Percentiles rank a stretch among this genome's conserved stretches.
phyloP scores from a whole-genome alignment of 2,329 filamentous ascomycete species.

The Colletotrichum falcatum region DNA sequence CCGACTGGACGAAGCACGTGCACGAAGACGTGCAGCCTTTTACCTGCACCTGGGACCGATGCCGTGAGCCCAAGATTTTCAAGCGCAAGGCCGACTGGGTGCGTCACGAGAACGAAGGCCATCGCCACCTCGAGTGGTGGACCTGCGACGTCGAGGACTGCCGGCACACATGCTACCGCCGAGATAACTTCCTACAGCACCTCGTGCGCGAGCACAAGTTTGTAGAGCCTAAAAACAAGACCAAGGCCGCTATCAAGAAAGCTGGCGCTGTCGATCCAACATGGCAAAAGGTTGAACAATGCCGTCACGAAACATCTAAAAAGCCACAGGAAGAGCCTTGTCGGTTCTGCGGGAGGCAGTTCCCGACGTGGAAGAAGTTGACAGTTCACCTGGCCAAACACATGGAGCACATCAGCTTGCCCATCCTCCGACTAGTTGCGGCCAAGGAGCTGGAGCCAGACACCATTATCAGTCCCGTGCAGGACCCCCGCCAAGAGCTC shows the following conservation, averaged over 20 bases:
- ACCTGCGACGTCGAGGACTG: constrained; percentile 85
- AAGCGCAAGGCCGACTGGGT: constrained; percentile 98
- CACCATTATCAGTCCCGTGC: constrained; percentile 76
- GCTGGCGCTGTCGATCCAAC: constrained; percentile 70
- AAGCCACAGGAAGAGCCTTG: constrained; percentile 82
- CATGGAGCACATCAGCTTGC: constrained; percentile 92
- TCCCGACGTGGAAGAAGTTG: constrained; percentile 90
- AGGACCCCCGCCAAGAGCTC: constrained; percentile 62
- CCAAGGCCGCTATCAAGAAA: constrained; percentile 74
- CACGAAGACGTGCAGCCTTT: constrained; percentile 95
- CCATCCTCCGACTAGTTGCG: constrained; percentile 74
- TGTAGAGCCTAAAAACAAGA: constrained; percentile 82
- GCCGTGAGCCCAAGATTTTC: constrained; percentile 88
- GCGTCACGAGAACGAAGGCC: constrained; percentile 90
- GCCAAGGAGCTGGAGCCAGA: constrained; percentile 66
- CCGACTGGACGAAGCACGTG: constrained; percentile 97
- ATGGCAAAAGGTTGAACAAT: constrained; percentile 82
- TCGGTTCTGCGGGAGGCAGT: constrained; percentile 85
- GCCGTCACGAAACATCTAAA: constrained; percentile 75
- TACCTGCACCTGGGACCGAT: constrained; percentile 88
- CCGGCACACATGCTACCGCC: constrained; percentile 83
- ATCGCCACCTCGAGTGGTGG: constrained; percentile 93
- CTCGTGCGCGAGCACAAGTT: constrained; percentile 92
- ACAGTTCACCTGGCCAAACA: constrained; percentile 95
- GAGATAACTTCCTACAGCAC: constrained; percentile 94